A percentile compares a stretch with the other conserved stretches of the same genome.
These are phyloP conservation scores for Epichloe glyceriae DNA, from an alignment of 2,329 filamentous ascomycete genomes.

Conservation along the genomic window DNA sequence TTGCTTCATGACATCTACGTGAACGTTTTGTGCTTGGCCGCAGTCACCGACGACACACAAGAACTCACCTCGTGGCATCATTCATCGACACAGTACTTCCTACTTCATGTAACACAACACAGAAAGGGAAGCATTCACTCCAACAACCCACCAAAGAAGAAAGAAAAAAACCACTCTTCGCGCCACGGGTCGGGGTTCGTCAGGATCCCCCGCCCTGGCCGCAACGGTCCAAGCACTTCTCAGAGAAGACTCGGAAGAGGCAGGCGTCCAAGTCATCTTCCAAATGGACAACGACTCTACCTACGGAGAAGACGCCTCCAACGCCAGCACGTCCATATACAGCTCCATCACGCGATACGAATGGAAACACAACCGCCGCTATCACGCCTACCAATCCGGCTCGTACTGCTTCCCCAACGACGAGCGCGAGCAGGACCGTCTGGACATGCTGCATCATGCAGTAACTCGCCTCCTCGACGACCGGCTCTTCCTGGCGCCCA, in stretches of 20 bases:
- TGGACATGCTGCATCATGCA: conserved; percentile 26
- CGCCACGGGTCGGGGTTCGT: not conserved
- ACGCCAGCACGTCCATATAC: conserved; percentile 15
- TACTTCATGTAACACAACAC: too few species aligned
- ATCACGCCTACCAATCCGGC: conserved; percentile 25
- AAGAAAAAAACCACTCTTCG: not conserved
- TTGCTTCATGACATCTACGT: not conserved
- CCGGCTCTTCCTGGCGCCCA: conserved; percentile 23
- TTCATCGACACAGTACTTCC: too few species aligned
- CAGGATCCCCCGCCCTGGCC: not conserved
- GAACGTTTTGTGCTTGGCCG: not conserved
- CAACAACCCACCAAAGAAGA: not conserved
- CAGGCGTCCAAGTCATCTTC: not conserved
- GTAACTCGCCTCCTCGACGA: conserved; percentile 20
- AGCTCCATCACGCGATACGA: conserved; percentile 22
- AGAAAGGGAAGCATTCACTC: too few species aligned
- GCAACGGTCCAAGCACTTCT: not conserved
- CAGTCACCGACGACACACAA: not conserved
- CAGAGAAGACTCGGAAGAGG: not conserved
- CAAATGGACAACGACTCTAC: conserved; percentile 8
- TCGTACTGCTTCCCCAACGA: conserved; percentile 26
- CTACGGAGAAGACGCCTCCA: conserved; percentile 7
- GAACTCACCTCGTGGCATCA: too few species aligned
- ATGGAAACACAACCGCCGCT: conserved; percentile 28
- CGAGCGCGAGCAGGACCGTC: conserved; percentile 24